Conservation (phyloP, 352 stramenopile species). For the Ophiocytium majus region DNA sequence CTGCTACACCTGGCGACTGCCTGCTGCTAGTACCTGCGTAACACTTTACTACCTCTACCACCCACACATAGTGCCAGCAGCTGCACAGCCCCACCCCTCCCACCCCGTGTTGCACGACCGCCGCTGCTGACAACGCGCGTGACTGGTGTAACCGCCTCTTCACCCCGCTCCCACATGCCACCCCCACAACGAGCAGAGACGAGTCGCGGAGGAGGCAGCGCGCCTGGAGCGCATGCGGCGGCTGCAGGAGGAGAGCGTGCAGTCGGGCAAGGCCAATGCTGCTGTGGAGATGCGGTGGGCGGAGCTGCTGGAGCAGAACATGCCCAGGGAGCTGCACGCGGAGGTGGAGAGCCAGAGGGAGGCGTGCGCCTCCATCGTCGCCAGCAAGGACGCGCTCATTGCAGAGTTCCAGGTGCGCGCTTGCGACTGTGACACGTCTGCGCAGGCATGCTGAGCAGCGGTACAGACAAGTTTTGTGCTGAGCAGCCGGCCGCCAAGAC, state of each 20-base stretch:
- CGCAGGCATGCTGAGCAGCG: not conserved
- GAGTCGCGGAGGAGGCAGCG: conserved; percentile 79
- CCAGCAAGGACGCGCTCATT: conserved; percentile 77
- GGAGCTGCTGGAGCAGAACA: conserved; percentile 87
- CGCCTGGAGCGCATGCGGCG: conserved; percentile 50
- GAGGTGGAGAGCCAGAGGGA: conserved; percentile 80
- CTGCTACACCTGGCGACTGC: no score
- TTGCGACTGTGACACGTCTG: no score
- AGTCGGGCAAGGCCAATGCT: conserved; percentile 80
- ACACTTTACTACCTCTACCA: no score
- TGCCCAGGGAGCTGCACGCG: conserved; percentile 83
- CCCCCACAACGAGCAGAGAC: conserved; percentile 62
- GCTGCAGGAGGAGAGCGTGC: conserved; percentile 80
- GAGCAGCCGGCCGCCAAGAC: no score
- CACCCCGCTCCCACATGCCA: no score
- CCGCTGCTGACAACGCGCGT: no score
- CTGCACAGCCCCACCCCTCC: no score
- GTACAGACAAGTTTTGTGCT: no score
- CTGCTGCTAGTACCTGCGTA: no score
- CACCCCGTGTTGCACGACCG: no score
- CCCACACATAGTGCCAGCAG: no score
- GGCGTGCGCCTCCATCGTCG: conserved; percentile 80
- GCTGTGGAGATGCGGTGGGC: conserved; percentile 87
- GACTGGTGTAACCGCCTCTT: no score
- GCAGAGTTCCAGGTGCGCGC: conserved; percentile 83